These are phyloP conservation scores for Phytopythium ostracodes DNA, from an alignment of 352 stramenopile species.

Conservation along the genomic window DNA sequence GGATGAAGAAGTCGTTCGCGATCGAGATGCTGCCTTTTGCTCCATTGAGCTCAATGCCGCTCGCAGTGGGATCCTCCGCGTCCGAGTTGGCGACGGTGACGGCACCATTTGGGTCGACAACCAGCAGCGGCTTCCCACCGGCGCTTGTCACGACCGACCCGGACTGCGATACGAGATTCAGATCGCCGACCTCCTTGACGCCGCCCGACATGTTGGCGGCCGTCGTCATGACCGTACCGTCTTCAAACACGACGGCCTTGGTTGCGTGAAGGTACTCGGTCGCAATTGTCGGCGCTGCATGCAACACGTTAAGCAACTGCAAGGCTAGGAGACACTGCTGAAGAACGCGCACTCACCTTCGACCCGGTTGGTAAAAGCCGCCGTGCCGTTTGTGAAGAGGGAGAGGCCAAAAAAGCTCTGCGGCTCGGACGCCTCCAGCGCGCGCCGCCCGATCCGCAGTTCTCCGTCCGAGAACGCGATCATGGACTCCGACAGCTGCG, in stretches of 20 bases:
- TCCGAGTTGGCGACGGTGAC: slow-evolving; percentile 46
- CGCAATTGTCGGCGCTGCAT: slow-evolving; percentile 50
- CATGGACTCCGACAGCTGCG: slow-evolving; percentile 62
- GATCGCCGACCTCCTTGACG: slow-evolving; percentile 64
- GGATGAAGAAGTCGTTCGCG: slow-evolving; percentile 29
- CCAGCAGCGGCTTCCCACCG: slow-evolving; percentile 49
- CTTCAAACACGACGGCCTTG: slow-evolving; percentile 65
- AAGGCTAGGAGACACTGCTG: neutral
- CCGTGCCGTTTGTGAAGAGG: slow-evolving; percentile 64
- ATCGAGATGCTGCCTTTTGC: slow-evolving; percentile 35
- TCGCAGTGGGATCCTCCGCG: slow-evolving; percentile 34
- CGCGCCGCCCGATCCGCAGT: slow-evolving; percentile 54
- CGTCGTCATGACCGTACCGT: slow-evolving; percentile 78
- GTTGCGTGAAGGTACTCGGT: slow-evolving; percentile 60
- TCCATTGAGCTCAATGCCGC: slow-evolving; percentile 51
- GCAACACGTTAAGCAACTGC: neutral
- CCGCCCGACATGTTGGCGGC: slow-evolving; percentile 72
- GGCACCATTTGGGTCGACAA: slow-evolving; percentile 46
- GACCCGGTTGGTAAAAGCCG: slow-evolving; percentile 63
- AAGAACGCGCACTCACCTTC: slow-evolving; percentile 24
- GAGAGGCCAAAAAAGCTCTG: slow-evolving; percentile 68
- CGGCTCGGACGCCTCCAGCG: slow-evolving; percentile 37
- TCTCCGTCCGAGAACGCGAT: slow-evolving; percentile 63
- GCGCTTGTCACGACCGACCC: slow-evolving; percentile 63
- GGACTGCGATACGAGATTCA: slow-evolving; percentile 71